Evolutionary conservation across 352 stramenopile genomes (phyloP).

Genomic region (Phytophthora parvispora): DNA sequence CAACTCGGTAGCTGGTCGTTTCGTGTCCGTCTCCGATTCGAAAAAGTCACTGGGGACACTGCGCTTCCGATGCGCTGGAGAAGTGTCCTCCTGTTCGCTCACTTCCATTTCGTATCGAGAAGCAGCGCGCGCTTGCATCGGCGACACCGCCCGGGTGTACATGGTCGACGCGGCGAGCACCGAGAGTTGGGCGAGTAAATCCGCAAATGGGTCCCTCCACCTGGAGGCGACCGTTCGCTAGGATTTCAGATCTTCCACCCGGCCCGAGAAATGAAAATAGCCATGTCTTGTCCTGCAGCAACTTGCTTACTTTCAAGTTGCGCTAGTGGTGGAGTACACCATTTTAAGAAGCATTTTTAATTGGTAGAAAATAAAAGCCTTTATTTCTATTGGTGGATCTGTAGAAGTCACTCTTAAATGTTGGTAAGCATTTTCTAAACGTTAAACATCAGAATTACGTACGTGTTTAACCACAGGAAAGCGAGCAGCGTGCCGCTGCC

Average conservation of each 20-base stretch:
- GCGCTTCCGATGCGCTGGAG: background rate
- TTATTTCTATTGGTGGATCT: no score
- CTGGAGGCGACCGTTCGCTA: background rate
- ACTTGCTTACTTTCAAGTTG: no score
- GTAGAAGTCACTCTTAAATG: no score
- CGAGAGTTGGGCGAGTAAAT: background rate
- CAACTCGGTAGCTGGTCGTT: background rate
- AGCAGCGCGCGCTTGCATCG: background rate
- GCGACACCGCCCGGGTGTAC: background rate
- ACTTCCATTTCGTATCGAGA: background rate
- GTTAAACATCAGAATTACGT: no score
- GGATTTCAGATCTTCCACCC: conserved; percentile 9
- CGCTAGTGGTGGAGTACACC: no score
- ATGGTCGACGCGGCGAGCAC: background rate
- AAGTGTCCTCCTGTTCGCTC: background rate
- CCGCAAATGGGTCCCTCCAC: conserved; percentile 2
- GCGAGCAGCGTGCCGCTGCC: no score
- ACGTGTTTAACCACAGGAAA: no score
- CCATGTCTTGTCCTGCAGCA: no score
- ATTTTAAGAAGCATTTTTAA: no score
- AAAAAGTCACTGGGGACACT: background rate
- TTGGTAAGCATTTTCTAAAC: no score
- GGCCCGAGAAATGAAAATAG: no score
- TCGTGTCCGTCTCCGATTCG: background rate
- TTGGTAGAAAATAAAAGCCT: no score